Base-by-base conservation (phyloP, 768 basidiomycete genomes). In the Kwoniella europaea region DNA sequence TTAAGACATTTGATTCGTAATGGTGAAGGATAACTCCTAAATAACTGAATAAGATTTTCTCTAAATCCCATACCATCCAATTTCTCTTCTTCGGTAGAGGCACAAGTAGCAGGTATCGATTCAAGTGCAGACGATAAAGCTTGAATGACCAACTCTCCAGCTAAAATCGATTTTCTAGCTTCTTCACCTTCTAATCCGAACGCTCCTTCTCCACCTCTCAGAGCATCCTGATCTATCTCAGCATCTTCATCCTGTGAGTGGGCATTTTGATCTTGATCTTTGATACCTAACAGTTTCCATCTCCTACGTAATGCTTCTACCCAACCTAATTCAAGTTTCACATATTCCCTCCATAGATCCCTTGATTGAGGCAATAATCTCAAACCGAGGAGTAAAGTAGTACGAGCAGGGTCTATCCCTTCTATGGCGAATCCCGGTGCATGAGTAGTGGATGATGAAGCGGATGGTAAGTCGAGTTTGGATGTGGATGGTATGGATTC, bases 291-390 rank as follows among this genome's bases (percentile, higher is more conserved):
- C 9, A 92, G 85, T 56, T 86, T 88, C 93, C 92, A 94, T 63
- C 94, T 86, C 73, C 91, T 85, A 50, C 91, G 86, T 59, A 95
- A 84, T 15, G 88, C 88, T 85, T 96, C 93, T 9, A 93, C 86
- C 82, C 92, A 96, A 2, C 90, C 89, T 4, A 95, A 84, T 82
- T 98, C 94, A 88, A 97, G 92, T 80, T 90, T 90, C 73, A 93
- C 89, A 80, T 94, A 96, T 83, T 95, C 94, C 22, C 86, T 86
- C 94, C 94, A 98, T 83, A 98, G 86, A 67, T 90, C 89, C 42
- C 88, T 82, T 72, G 89, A 91, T 63, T 90, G 88, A 13, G 86
- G 85, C 74, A 93, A 91, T 60, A 96, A 82, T 44, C 94, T 88
- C 57, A 96, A 86, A 13, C 94, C 94, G 6, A 94, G 89, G 72